Base-by-base conservation (phyloP, 1,284 basidiomycete species). In the Leccinum pallidistipes region DNA sequence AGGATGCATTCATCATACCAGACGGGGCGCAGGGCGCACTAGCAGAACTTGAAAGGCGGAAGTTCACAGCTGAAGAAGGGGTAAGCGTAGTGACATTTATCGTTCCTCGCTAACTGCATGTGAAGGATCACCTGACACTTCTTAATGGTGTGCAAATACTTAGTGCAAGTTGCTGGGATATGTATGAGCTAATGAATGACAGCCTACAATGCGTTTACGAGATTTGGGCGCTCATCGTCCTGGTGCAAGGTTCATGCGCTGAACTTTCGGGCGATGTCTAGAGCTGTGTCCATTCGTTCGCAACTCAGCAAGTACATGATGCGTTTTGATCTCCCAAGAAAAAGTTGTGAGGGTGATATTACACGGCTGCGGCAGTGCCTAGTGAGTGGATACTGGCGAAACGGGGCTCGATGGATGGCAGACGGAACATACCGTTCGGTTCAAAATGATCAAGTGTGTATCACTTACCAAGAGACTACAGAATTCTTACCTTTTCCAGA, bases 61-160 rank as follows among this genome's bases (percentile, higher is more conserved):
- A 97, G 71, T 99, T 99, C 69, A 97, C 94, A 0, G 95, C 95
- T 0, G 94, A 97, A 76, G 96, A 99, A 85, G 97, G 97, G 66
- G 93, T 93, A 63, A 71, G 83, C 74, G n/a, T 55, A 0, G 3
- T 2, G 12, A 55, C 14, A 29, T 31, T 27, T 36, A 8, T 10
- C 29, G 16, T 9, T 10, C 49, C 24, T 64, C 40, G 21, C 65
- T 60, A 52, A 73, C 52, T 49, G 21, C 9, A 47, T 57, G 32
- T 49, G n/a, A 64, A 92, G 91, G 96, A 98, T 71, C 94, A 97
- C 73, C 78, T 98, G 5, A 98, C 95, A 2, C 79, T 96, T 5
- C 74, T 98, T 27, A 98, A 98, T 75, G 93, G 94, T 91, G 69
- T 32, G 79, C 64, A 18, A 45, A 21, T 49, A 27, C 4, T 32